A percentile compares a stretch with the other conserved stretches of the same genome.
Evolutionary conservation across 257 asterid genomes (phyloP).

Genomic region (Datura wrightii): DNA sequence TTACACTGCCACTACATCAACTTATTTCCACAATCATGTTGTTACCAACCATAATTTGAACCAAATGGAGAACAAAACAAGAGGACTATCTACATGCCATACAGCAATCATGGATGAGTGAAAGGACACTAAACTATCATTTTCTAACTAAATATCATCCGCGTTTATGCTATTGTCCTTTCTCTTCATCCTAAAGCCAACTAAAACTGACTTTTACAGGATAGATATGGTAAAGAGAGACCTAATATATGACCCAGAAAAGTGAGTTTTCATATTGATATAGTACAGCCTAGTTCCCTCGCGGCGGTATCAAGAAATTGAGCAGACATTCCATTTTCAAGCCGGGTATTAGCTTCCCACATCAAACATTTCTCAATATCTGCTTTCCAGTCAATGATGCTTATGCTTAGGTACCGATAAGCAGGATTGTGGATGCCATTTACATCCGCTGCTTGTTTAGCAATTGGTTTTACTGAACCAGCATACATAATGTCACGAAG

Average conservation of each 20-base stretch:
- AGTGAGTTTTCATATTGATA: conserved; percentile 53
- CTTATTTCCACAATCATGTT: conserved; percentile 24
- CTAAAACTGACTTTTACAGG: conserved; percentile 81
- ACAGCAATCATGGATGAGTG: background rate
- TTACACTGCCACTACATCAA: background rate
- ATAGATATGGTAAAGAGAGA: conserved; percentile 69
- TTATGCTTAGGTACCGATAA: conserved; percentile 54
- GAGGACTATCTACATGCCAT: conserved; percentile 25
- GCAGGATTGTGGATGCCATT: conserved; percentile 52
- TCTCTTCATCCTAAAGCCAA: too few species aligned
- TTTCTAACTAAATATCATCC: background rate
- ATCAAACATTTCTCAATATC: conserved; percentile 81
- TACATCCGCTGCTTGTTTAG: conserved; percentile 42
- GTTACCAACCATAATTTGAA: background rate
- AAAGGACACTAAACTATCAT: conserved; percentile 18
- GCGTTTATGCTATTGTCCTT: background rate
- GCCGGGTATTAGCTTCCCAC: conserved; percentile 92
- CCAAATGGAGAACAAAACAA: background rate
- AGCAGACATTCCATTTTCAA: conserved; percentile 74
- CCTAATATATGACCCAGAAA: conserved; percentile 13
- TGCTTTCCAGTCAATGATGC: conserved; percentile 68
- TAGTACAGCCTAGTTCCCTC: conserved; percentile 79
- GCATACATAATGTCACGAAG: conserved; percentile 83
- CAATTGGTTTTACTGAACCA: conserved; percentile 53
- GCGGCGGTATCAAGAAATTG: conserved; percentile 81